phyloP scores from a whole-genome alignment of 352 stramenopile species.

The Plasmopara muralis region DNA sequence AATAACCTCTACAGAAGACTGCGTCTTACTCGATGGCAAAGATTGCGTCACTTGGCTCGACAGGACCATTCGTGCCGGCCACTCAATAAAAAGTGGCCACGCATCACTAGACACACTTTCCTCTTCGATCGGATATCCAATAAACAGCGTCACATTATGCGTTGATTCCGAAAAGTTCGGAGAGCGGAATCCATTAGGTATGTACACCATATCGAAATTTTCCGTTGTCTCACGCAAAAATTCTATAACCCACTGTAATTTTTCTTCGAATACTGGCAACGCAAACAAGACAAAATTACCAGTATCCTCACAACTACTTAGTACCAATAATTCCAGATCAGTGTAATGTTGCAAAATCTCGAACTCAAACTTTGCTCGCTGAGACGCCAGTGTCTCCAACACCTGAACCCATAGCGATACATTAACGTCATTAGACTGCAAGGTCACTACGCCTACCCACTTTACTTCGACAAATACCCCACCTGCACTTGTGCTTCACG shows the following conservation, averaged over 20 bases:
- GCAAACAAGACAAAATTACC: constrained; percentile 22
- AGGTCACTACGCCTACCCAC: constrained; percentile 1
- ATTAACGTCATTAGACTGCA: constrained; percentile 1
- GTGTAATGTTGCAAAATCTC: constrained; percentile 36
- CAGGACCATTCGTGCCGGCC: constrained; percentile 23
- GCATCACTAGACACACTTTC: constrained; percentile 2
- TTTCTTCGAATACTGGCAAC: constrained; percentile 28
- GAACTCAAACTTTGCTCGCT: constrained; percentile 35
- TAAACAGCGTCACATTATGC: constrained; percentile 14
- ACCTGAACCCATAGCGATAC: constrained; percentile 3
- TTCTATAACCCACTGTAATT: constrained; percentile 18
- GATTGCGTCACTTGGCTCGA: constrained; percentile 38
- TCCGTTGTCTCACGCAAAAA: constrained; percentile 4
- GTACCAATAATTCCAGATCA: constrained; percentile 28
- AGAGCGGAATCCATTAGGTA: constrained; percentile 23
- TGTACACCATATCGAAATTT: constrained; percentile 14
- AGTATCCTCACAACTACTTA: background rate
- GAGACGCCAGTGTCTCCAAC: constrained; percentile 7
- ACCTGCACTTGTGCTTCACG: constrained; percentile 25
- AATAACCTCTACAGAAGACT: constrained; percentile 34
- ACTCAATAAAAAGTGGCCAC: constrained; percentile 29
- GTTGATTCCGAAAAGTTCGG: constrained; percentile 19
- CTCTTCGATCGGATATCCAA: constrained; percentile 20
- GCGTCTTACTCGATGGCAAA: constrained; percentile 15
- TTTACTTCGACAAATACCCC: background rate